Base-by-base conservation (phyloP, 345 rosid species). In the Salix purpurea region DNA sequence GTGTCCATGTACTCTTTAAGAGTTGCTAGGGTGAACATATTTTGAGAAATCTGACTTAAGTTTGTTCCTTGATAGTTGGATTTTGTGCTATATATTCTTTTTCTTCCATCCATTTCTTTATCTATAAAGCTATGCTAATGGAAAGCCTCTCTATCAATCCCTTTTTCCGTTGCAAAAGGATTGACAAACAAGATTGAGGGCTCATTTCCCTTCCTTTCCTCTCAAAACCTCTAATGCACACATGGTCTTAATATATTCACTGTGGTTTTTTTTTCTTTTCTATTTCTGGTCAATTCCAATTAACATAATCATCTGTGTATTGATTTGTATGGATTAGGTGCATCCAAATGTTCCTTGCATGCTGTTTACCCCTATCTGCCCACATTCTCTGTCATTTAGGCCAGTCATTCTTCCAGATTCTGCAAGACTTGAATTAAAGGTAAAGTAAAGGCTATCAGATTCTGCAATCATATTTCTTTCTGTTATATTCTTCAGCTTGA, bases 281-380 rank as follows among this genome's bases (percentile, higher is more conserved):
- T 37, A 71, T 79, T 72, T 46, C 73, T 61, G 36, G 6, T 39
- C 39, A 10, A 44, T 58, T 77, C 39, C 44, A 23, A 61, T 5
- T 12, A 23, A 65, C 18, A 8, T 30, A 66, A 24, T 26, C 26
- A 50, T 73, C 64, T 34, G 28, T 67, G 15, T 76, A 67, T 18
- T 56, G 10, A 0, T 62, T 62, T 73, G 21, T 32, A 42, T 69
- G 81, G 79, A 64, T 86, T 90, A 96, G 99, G 98, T 96, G 80
- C 99, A 96, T 90, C 99, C 99, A 74, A 96, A 93, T 77, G 98
- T 96, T 86, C 98, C 99, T 54, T 96, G 99, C 84, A 96, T 96
- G 98, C 77, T 96, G 71, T 96, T 96, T 64, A 96, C 98, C 14
- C 99, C 99, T 67, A 96, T 93, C 87, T 96, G 98, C 69, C 99